A percentile compares a stretch with the other conserved stretches of the same genome.
These are phyloP conservation scores for Candida qinlingensis DNA, from an alignment of 805 yeast species.

Conservation along the genomic window DNA sequence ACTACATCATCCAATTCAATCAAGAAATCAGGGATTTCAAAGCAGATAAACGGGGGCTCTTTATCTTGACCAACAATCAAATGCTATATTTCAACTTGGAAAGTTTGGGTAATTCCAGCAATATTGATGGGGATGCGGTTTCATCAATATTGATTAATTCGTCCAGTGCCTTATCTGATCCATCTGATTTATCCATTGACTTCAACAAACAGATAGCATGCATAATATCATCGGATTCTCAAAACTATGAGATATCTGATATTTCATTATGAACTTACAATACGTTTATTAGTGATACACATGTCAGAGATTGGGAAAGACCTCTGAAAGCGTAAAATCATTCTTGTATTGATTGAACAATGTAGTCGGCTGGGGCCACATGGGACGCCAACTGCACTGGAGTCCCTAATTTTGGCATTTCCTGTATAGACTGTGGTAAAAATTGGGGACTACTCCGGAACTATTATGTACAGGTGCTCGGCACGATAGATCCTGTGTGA, in stretches of 20 bases:
- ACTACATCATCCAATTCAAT: conserved; percentile 1
- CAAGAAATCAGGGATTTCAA: conserved; percentile 11
- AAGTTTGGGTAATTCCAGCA: neutral
- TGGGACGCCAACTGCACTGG: too few species aligned
- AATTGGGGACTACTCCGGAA: too few species aligned
- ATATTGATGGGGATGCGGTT: neutral
- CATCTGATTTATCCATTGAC: conserved; percentile 29
- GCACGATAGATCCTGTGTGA: too few species aligned
- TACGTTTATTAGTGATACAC: too few species aligned
- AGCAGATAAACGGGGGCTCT: conserved; percentile 10
- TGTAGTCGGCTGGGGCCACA: too few species aligned
- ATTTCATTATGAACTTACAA: neutral
- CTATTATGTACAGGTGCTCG: too few species aligned
- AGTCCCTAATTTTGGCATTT: too few species aligned
- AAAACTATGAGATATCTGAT: conserved; percentile 4
- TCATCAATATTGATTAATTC: neutral
- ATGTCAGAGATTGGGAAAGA: too few species aligned
- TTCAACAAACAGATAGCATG: conserved; percentile 28
- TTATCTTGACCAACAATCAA: conserved; percentile 2
- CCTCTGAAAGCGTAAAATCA: too few species aligned
- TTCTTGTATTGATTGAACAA: too few species aligned
- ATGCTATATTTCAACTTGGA: neutral
- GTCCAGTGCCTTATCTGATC: conserved; percentile 2
- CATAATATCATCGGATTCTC: conserved; percentile 31
- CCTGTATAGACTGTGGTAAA: too few species aligned